Evolutionary conservation across 805 yeast species (phyloP).

Genomic region (Scheffersomyces ergatensis): DNA sequence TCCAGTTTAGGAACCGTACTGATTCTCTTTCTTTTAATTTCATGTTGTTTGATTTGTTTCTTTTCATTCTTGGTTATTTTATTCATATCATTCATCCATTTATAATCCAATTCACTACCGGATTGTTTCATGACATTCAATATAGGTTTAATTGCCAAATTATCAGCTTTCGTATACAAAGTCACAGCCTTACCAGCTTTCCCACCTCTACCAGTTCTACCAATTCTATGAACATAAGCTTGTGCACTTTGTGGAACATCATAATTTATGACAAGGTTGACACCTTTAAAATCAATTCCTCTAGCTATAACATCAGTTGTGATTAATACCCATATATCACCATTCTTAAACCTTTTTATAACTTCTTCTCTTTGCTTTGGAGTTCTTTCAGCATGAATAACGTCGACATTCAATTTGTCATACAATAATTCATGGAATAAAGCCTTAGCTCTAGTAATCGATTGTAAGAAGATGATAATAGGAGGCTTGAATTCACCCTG

Average conservation of each 20-base stretch:
- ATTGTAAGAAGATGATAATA: slow-evolving; percentile 85
- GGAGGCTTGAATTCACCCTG: slow-evolving; percentile 90
- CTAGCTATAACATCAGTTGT: slow-evolving; percentile 95
- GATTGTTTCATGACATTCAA: slow-evolving; percentile 95
- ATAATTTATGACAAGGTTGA: slow-evolving; percentile 89
- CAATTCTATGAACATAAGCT: slow-evolving; percentile 95
- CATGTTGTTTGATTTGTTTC: slow-evolving; percentile 53
- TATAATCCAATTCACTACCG: slow-evolving; percentile 49
- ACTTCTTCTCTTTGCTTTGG: slow-evolving; percentile 82
- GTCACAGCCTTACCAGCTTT: slow-evolving; percentile 85
- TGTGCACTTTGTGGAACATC: slow-evolving; percentile 95
- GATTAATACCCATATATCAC: slow-evolving; percentile 93
- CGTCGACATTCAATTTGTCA: slow-evolving; percentile 91
- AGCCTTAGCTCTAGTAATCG: slow-evolving; percentile 92
- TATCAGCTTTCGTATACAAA: slow-evolving; percentile 88
- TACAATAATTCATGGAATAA: slow-evolving; percentile 88
- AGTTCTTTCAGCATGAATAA: slow-evolving; percentile 92
- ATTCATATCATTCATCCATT: slow-evolving; percentile 75
- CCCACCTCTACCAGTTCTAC: slow-evolving; percentile 98
- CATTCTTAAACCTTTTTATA: slow-evolving; percentile 79
- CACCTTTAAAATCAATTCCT: slow-evolving; percentile 97
- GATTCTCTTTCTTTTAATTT: slow-evolving; percentile 67
- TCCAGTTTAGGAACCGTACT: slow-evolving; percentile 79
- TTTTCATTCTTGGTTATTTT: slow-evolving; percentile 66
- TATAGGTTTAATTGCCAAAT: slow-evolving; percentile 71